Evolutionary conservation across 2,329 filamentous ascomycete genomes (phyloP), one percentile per base, ranked within the genome.

Genomic region (Aureobasidium sp.): DNA sequence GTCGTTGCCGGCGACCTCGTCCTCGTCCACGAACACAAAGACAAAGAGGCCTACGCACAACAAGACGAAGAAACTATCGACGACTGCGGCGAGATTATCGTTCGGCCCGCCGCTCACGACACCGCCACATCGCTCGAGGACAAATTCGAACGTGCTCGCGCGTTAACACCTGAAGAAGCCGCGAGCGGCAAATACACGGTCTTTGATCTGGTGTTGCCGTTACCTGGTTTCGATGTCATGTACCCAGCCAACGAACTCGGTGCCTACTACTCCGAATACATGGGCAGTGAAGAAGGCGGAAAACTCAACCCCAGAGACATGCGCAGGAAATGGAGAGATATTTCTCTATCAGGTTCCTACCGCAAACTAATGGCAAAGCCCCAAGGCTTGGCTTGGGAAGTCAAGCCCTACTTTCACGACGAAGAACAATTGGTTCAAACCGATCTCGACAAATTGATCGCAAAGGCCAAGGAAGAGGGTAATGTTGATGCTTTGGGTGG

Each of bases 1-100:
- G 90, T 97, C 17, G 82, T 96, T 15, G 84, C 88, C 68, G 94
- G 94, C 36, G 94, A 99, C 73, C 82, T 99, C 12, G 85, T 97
- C 47, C 80, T 96, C 41, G 76, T 85, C 17, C 75, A 81, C 63
- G 83, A 86, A 66, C 82, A 86, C 69, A 77, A 76, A 53, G 77
- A 80, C 44, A 82, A 66, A 74, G 75, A 71, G 63, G 65, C 70
- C 67, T 59, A 71, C 68, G 37, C 39, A 2, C 29, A n/a, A 17
- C n/a, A 43, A 36, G 20, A 71, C 66, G 68, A 66, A 17, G 69
- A 71, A 34, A 76, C 77, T 20, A 75, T 84, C 26, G 83, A 84
- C 64, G 82, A 82, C 61, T 82, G 85, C 62, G 86, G 87, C 63
- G 86, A 90, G 68, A 79, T 86, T 59, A 84, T 90, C 64, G 79